Conservation (phyloP, 305 asterid species). For the Rubia tinctorum region DNA sequence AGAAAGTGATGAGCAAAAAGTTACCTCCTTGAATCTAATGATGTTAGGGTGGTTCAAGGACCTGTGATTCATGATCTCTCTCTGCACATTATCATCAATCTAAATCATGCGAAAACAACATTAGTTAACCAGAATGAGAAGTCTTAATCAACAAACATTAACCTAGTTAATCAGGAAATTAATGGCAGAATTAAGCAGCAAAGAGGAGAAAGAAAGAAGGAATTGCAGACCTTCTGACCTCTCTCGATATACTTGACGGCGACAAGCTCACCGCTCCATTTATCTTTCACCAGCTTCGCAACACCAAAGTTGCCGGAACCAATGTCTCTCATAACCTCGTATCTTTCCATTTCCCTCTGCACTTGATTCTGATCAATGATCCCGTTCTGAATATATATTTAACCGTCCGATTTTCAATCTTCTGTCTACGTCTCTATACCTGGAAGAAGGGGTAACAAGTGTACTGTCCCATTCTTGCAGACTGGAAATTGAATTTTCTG, state of each 20-base stretch:
- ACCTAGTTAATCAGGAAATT: not conserved
- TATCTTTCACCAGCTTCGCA: slow-evolving; percentile 78
- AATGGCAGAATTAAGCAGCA: not conserved
- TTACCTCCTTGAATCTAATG: slow-evolving; percentile 78
- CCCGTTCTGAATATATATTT: not conserved
- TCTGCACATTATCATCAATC: slow-evolving; percentile 93
- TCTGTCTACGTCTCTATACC: not conserved
- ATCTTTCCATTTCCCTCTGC: slow-evolving; percentile 53
- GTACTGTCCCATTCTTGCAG: slow-evolving; percentile 25
- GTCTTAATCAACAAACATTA: not conserved
- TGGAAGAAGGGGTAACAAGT: slow-evolving; percentile 16
- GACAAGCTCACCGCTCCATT: slow-evolving; percentile 46
- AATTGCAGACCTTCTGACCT: slow-evolving; percentile 58
- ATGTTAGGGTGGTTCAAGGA: slow-evolving; percentile 80
- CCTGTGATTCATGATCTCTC: slow-evolving; percentile 92
- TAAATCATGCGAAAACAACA: slow-evolving; percentile 7
- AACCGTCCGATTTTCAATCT: not conserved
- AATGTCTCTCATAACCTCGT: slow-evolving; percentile 64
- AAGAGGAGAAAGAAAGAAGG: not conserved
- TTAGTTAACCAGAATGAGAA: not conserved
- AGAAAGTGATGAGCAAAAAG: not conserved
- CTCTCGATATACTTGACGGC: slow-evolving; percentile 91
- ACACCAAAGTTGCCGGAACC: slow-evolving; percentile 94
- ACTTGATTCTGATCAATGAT: not conserved
- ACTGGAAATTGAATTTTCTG: slow-evolving; percentile 16